Evolutionary conservation across 2,329 filamentous ascomycete genomes (phyloP), one percentile per base, ranked within the genome.

Genomic region (Blumeriella jaapii): DNA sequence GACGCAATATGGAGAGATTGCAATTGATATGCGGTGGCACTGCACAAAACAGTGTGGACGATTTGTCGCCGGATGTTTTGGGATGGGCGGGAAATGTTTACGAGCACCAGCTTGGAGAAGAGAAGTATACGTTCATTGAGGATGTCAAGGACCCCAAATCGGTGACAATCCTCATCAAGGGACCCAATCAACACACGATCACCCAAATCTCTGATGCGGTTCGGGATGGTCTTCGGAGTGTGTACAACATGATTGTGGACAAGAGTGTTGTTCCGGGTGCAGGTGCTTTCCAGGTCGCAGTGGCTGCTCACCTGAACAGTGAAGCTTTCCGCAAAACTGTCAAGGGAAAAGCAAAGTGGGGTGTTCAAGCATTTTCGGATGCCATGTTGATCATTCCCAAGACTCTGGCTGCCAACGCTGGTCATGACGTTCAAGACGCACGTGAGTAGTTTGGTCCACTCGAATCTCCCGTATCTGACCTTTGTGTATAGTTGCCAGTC

Each of bases 241-340:
- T 96, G 31, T 96, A 95, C 74, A 98, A 98, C 69, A 94, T 93
- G 70, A 96, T 98, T 59, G 89, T 96, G n/a, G 91, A 98, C 59
- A 77, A 80, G 62, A 89, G 82, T 49, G 91, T 98, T 13, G 85
- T 98, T 16, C 91, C 91, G 1, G 91, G 91, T 39, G 91, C 78
- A 39, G 91, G 91, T 52, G 84, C 91, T 31, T 98, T 94, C 75
- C 91, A 98, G 61, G 78, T 98, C 29, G 87, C 91, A 19, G 93
- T 84, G 51, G 85, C 87, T 15, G 71, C 78, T 29, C 86, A 94
- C 60, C 69, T 98, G 43, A 82, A 81, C 58, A 86, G 85, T 46
- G 85, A 94, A 53, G 73, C 71, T 12, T 93, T 96, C 65, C 70
- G 71, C 51, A 93, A 85, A 67, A 80, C 81, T 18, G 82, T 96